Evolutionary conservation across 257 asterid species (phyloP), one percentile per base, ranked within the genome.

Genomic region (Orobanche coerulescens): DNA sequence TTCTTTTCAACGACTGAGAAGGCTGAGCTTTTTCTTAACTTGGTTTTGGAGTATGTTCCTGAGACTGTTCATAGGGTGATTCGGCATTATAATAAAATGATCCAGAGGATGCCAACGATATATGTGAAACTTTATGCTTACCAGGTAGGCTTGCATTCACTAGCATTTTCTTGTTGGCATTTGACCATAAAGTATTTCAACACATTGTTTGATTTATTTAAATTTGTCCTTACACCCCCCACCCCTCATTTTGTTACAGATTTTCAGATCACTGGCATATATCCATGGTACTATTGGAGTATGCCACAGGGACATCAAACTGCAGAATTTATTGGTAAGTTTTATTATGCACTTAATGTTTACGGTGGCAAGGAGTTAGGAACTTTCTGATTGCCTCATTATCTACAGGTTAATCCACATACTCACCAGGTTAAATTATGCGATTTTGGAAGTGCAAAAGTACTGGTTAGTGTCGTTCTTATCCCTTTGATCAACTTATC

Each of bases 401-500:
- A 14, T 51, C 19, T 56, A 33, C 77, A 90, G 97, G 97, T 84
- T 71, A 87, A 90, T 75, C 94, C 97, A 53, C 87, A 77, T 46
- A 87, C 85, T 60, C 97, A 90, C 73, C 97, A 90, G 72, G 95
- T 90, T 62, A 90, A 90, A 71, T 69, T 90, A 50, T 90, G 97
- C 19, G 97, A 90, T 75, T 90, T 90, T 73, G 97, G 97, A 73
- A 90, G 97, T 72, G 97, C 97, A 4, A 90, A 90, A 78, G 78
- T 84, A 42, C 79, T 90, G 86, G 86, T 81, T 26, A 3, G 83
- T 46, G 11, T 43, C 52, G 3, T 46, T 46, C 44, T 43, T 9
- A 8, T 43, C 40, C 1, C 47, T 33, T 49, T 10, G 51, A 51
- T 42, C 23, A n/a, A 25, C 59, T 8, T 33, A 20, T 60, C n/a